Evolutionary conservation across 2,329 filamentous ascomycete genomes (phyloP), one percentile per base, ranked within the genome.

Genomic region (Teratosphaeria zuluensis): DNA sequence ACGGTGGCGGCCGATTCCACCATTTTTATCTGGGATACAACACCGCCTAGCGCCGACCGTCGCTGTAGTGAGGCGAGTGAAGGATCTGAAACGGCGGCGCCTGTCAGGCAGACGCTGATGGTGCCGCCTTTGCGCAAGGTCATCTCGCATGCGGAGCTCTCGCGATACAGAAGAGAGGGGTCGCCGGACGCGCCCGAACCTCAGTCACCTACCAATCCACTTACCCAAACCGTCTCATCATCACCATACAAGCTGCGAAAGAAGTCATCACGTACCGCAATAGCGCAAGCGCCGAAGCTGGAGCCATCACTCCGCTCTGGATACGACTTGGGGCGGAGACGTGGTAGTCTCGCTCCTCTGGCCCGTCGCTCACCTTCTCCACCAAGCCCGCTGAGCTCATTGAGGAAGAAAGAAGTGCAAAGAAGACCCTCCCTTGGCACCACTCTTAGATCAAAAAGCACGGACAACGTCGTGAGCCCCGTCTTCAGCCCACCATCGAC

Each of bases 81-180:
- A 51, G 24, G n/a, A 21, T 21, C 35, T 24, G 56, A 48, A 11
- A 24, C 12, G 11, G 28, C 19, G 4, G 32, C 56, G 14, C 14
- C 42, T 16, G 33, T 21, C 28, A 58, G 24, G n/a, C 57, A 62
- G 19, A 58, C 82, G 1, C 78, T 83, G 1, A 78, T 80, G 42
- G 85, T 85, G 32, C 89, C 87, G 38, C 92, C 92, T 3, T 76
- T 97, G 35, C 83, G 94, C 56, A 88, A 89, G 58, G 88, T 99
- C 8, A 78, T 97, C 33, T 96, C 92, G 1, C 90, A 89, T 66
- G 86, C 88, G 0, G 92, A 97, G 67, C 77, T 97, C 48, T 88
- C 90, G 8, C 89, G 92, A 61, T 92, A 95, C 56, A 79, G 82
- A 62, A 76, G 78, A 56, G 75, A 77, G 19, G 77, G 19, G 62